A percentile compares a stretch with the other conserved stretches of the same genome.
Evolutionary conservation across 345 rosid species (phyloP).

Genomic region (Acer negundo): DNA sequence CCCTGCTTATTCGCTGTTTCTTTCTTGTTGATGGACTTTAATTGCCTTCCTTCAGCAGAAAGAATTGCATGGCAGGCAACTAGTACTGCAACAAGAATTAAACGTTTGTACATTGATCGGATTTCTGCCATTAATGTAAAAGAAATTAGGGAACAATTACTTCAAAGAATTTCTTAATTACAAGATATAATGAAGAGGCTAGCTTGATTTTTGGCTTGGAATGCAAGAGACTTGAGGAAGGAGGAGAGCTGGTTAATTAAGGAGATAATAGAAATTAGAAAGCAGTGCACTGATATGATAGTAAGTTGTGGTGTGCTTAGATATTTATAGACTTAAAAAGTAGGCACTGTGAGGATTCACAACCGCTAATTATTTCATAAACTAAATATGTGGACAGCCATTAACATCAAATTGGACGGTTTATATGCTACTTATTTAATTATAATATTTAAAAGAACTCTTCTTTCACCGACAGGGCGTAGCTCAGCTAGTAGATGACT

Average conservation of each 20-base stretch:
- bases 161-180: background rate
- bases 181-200: background rate
- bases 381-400: conserved; percentile 11
- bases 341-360: background rate
- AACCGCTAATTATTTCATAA: conserved; percentile 16
- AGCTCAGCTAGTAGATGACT: too few relatives aligned
- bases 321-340: conserved; percentile 25
- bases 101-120: conserved; percentile 5
- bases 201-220: background rate
- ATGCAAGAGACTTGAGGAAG: background rate
- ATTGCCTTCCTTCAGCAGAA: conserved; percentile 32
- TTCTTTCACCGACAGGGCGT: too few relatives aligned
- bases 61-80: conserved; percentile 27
- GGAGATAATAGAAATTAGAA: background rate
- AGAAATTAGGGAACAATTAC: background rate
- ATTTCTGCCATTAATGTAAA: conserved; percentile 31
- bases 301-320: background rate
- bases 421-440: background rate
- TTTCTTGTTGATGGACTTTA: conserved; percentile 26
- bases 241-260: background rate
- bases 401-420: conserved; percentile 14
- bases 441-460: background rate
- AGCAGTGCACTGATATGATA: conserved; percentile 14
- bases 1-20: background rate
- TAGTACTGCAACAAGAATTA: conserved; percentile 28